These are phyloP conservation scores for Moesziomyces parantarcticus DNA, from an alignment of 1,284 basidiomycete genomes.

Conservation along the genomic window DNA sequence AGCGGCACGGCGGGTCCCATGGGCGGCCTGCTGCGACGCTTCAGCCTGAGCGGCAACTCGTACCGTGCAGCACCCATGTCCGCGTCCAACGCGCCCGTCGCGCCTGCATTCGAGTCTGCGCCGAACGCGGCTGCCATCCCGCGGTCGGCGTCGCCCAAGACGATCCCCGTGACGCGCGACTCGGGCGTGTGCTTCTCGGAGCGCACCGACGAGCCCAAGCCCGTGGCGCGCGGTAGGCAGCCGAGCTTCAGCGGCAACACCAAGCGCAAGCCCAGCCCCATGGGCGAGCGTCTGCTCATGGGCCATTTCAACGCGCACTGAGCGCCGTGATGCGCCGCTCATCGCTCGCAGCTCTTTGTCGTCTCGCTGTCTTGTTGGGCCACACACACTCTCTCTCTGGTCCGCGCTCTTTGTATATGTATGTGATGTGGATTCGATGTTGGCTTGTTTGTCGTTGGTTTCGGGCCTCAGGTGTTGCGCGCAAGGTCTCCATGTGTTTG, in stretches of 20 bases:
- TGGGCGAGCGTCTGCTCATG: conserved; percentile 63
- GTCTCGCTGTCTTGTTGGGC: too few relatives aligned
- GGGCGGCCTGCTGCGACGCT: conserved; percentile 52
- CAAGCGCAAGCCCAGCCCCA: conserved; percentile 60
- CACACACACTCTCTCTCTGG: too few relatives aligned
- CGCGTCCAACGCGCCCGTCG: conserved; percentile 7
- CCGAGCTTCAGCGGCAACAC: conserved; percentile 39
- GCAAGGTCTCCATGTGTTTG: too few relatives aligned
- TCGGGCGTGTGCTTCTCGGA: conserved; percentile 31
- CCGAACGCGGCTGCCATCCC: conserved; percentile 25
- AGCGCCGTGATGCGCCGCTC: too few relatives aligned
- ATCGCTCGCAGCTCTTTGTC: too few relatives aligned
- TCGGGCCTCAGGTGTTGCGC: too few relatives aligned
- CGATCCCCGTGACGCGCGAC: conserved; percentile 27
- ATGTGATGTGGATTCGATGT: too few relatives aligned
- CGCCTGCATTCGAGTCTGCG: conserved; percentile 22
- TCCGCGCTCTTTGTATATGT: too few relatives aligned
- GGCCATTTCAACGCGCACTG: conserved; percentile 59
- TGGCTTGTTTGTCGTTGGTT: too few relatives aligned
- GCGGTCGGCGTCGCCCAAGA: conserved; percentile 35
- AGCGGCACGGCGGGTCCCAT: conserved; percentile 19
- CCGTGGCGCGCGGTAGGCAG: conserved; percentile 38
- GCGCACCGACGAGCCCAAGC: conserved; percentile 9
- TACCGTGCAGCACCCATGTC: conserved; percentile 20
- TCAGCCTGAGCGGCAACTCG: conserved; percentile 49